A percentile compares a stretch with the other conserved stretches of the same genome.
These are phyloP conservation scores for Arabidopsis arenosa DNA, from an alignment of 345 rosid genomes.

Conservation along the genomic window DNA sequence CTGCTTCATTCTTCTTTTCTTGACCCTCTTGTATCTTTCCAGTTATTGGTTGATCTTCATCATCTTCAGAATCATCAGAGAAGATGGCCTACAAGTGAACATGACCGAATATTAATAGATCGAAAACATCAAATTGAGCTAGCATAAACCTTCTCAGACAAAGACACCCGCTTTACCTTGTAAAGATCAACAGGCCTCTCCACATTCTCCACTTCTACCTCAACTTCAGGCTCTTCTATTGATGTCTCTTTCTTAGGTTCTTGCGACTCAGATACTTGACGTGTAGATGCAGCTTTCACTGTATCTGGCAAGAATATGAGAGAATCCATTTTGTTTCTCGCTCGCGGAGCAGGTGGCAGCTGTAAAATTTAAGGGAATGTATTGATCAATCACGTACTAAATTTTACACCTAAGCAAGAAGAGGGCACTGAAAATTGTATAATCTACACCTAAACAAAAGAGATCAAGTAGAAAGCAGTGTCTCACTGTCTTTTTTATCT, in stretches of 20 bases:
- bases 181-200: constrained; percentile 98
- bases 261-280: constrained; percentile 44
- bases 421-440: constrained; percentile 16
- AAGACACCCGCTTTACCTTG: constrained; percentile 59
- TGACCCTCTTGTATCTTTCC: constrained; percentile 54
- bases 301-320: constrained; percentile 78
- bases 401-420: constrained; percentile 8
- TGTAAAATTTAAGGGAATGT: constrained; percentile 44
- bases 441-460: background rate
- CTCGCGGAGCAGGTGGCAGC: constrained; percentile 82
- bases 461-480: background rate
- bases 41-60: constrained; percentile 53
- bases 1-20: constrained; percentile 73
- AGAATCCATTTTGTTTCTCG: constrained; percentile 86
- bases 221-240: constrained; percentile 56
- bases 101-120: background rate
- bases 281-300: constrained; percentile 52
- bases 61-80: constrained; percentile 91
- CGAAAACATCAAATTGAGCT: background rate
- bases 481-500: background rate
- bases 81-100: constrained; percentile 74
- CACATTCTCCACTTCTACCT: constrained; percentile 72
- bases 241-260: constrained; percentile 47
- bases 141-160: constrained; percentile 8
- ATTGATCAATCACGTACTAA: background rate